These are phyloP conservation scores for Orobanche coerulescens DNA, from an alignment of 257 asterid species.

Conservation along the genomic window DNA sequence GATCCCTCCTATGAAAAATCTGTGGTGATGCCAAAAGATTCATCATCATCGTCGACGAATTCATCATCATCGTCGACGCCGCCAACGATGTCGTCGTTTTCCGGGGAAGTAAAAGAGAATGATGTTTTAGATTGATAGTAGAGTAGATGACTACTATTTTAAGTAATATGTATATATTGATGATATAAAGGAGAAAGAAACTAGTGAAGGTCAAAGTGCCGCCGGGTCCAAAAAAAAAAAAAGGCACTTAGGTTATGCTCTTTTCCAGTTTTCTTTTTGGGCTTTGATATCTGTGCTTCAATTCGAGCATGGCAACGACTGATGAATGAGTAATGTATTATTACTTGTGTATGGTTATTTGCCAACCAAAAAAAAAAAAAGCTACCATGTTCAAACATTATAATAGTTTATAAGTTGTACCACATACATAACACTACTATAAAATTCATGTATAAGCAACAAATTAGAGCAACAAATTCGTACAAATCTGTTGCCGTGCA, in stretches of 20 bases:
- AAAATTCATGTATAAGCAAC: no score
- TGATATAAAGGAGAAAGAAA: background rate
- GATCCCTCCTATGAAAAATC: constrained; percentile 59
- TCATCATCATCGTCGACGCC: constrained; percentile 1
- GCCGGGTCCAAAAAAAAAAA: constrained; percentile 24
- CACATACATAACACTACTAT: no score
- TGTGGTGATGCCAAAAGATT: constrained; percentile 21
- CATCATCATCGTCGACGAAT: constrained; percentile 1
- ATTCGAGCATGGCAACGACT: constrained; percentile 25
- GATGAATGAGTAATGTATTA: constrained; percentile 45
- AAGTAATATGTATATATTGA: constrained; percentile 9
- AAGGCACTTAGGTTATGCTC: constrained; percentile 26
- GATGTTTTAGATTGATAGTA: background rate
- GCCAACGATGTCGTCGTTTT: constrained; percentile 2
- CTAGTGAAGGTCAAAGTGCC: constrained; percentile 39
- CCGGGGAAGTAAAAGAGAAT: constrained; percentile 27
- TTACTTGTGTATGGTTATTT: constrained; percentile 24
- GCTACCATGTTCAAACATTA: background rate
- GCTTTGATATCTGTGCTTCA: constrained; percentile 30
- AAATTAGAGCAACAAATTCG: no score
- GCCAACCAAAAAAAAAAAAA: no score
- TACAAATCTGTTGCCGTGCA: no score
- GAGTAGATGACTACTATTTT: constrained; percentile 17
- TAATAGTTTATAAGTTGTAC: no score
- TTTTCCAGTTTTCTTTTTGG: constrained; percentile 4